Evolutionary conservation across 2,329 filamentous ascomycete genomes (phyloP), one percentile per base, ranked within the genome.

Genomic region (Aspergillus aculeatinus): DNA sequence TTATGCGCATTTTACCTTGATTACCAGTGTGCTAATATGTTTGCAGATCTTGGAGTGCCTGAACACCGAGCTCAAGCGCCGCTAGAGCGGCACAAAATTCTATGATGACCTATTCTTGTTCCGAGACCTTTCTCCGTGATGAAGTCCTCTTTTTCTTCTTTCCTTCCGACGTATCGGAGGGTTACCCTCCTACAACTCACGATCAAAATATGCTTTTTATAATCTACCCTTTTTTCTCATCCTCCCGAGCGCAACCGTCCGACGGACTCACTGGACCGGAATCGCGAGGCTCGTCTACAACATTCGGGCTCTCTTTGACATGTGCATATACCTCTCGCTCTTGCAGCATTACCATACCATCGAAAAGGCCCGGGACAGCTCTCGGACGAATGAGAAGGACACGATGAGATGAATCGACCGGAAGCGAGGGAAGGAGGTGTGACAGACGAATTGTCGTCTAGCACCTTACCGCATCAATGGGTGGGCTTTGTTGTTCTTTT

Each of bases 1-100:
- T 70, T 9, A 16, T 10, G 33, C 51, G 27, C 23, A 39, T 57
- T 11, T 31, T 25, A 27, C 5, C 25, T 14, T 23, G 27, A n/a
- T 29, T 16, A 35, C 68, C 72, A 60, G 72, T 35, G 16, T 3
- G 29, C 35, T 61, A 42, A 55, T 25, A 10, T 23, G 23, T 49
- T 16, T 11, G 25, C 62, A 77, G 76, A 69, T 75, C 33, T 64
- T 76, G 57, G 73, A 76, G 14, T 78, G 75, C 60, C 67, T 78
- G 9, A 69, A 66, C 52, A 69, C 65, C 48, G 75, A 78, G 63
- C 72, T 76, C 56, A 70, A 71, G 57, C 73, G 69, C 51, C 68
- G 69, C 64, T 73, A 60, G 71, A 56, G 42, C 44, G 39, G 25
- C 49, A 50, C 44, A 5, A 29, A 5, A 29, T 25, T 5, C 33